Percentiles rank a stretch among this genome's conserved stretches.
Conservation (phyloP, 805 yeast species). For the Kregervanrija pseudodelftensis region DNA sequence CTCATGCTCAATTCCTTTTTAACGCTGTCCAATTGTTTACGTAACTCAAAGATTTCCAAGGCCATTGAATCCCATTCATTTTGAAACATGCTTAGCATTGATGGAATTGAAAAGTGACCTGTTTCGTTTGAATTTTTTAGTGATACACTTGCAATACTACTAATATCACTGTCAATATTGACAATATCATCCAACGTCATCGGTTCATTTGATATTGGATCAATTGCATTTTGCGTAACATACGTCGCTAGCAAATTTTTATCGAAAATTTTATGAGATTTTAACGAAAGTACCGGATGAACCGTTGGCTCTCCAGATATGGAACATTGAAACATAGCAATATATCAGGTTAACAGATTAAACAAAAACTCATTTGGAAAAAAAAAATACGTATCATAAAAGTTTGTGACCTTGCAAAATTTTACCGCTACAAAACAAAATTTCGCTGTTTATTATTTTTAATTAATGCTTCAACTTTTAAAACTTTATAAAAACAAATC, state of each 20-base stretch:
- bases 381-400: neutral
- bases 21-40: slow-evolving; percentile 61
- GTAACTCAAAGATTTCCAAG: slow-evolving; percentile 67
- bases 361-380: neutral
- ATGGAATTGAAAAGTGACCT: slow-evolving; percentile 59
- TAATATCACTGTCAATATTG: slow-evolving; percentile 15
- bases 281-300: slow-evolving; percentile 73
- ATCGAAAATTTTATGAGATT: slow-evolving; percentile 68
- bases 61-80: slow-evolving; percentile 88
- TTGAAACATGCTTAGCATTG: slow-evolving; percentile 67
- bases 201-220: slow-evolving; percentile 68
- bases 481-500: neutral
- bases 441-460: too few species aligned
- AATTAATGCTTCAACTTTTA: too few species aligned
- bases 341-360: neutral
- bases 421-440: too few species aligned
- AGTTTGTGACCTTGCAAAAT: too few species aligned
- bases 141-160: slow-evolving; percentile 4
- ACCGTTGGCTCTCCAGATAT: slow-evolving; percentile 63
- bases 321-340: slow-evolving; percentile 21
- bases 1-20: slow-evolving; percentile 71
- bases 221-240: slow-evolving; percentile 56
- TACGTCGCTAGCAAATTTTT: slow-evolving; percentile 51
- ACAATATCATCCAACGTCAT: slow-evolving; percentile 54
- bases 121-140: slow-evolving; percentile 10